A percentile compares a stretch with the other conserved stretches of the same genome.
phyloP scores from a whole-genome alignment of 352 stramenopile species.

The Phytophthora hybrid region DNA sequence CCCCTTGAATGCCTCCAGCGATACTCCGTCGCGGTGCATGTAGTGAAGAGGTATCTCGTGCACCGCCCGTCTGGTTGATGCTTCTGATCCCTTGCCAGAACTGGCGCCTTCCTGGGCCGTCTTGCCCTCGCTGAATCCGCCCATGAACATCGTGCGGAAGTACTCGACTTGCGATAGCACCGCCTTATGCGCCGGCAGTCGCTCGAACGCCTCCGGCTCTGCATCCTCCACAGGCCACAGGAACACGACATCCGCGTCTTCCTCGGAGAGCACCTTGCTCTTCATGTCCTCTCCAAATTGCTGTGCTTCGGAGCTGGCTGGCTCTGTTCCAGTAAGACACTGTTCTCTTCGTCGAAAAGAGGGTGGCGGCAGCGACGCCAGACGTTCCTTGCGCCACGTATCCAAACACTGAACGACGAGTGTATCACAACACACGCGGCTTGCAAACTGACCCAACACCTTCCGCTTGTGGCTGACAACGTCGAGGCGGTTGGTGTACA shows the following conservation, averaged over 20 bases:
- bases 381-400: constrained; percentile 58
- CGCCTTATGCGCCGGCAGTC: constrained; percentile 72
- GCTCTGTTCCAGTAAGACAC: constrained; percentile 23
- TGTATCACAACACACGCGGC: constrained; percentile 60
- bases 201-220: constrained; percentile 34
- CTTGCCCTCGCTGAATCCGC: constrained; percentile 80
- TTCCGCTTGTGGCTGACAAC: constrained; percentile 72
- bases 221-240: constrained; percentile 67
- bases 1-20: constrained; percentile 66
- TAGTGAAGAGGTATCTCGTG: constrained; percentile 74
- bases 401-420: constrained; percentile 61
- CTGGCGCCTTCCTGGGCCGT: constrained; percentile 13
- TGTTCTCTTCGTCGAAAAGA: constrained; percentile 26
- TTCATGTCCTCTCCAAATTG: constrained; percentile 72
- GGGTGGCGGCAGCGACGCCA: constrained; percentile 22
- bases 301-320: constrained; percentile 36
- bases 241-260: constrained; percentile 78
- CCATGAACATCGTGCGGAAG: constrained; percentile 85
- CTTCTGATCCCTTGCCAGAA: not conserved
- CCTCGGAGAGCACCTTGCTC: constrained; percentile 47
- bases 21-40: constrained; percentile 79
- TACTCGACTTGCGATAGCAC: constrained; percentile 83
- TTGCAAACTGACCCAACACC: constrained; percentile 59
- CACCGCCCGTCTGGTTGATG: constrained; percentile 5
- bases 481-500: constrained; percentile 79